Conservation (phyloP, 768 basidiomycete species). For the Mycena olivaceomarginata region DNA sequence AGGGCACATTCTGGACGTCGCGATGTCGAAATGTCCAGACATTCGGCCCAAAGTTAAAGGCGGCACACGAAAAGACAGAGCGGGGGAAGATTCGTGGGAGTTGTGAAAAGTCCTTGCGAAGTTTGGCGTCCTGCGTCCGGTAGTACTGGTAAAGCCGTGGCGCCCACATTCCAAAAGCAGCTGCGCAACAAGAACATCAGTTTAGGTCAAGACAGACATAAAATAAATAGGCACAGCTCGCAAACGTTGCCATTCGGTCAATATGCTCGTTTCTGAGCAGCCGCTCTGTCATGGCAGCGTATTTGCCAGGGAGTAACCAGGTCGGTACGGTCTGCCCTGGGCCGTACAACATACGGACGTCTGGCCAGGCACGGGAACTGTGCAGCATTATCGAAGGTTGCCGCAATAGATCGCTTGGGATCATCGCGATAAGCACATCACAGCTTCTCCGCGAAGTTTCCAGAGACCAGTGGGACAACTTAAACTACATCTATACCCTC, state of each 20-base stretch:
- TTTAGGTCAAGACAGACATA: not conserved
- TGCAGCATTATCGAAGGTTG: not conserved
- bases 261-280: constrained; percentile 22
- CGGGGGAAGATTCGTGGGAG: too few relatives aligned
- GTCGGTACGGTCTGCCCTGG: constrained; percentile 34
- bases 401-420: not conserved
- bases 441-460: not conserved
- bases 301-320: not conserved
- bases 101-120: too few relatives aligned
- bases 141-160: constrained; percentile 40
- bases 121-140: not conserved
- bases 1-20: constrained; percentile 45
- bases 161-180: constrained; percentile 38
- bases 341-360: too few relatives aligned
- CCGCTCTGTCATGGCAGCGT: not conserved
- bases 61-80: not conserved
- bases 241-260: constrained; percentile 40
- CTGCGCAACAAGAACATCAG: not conserved
- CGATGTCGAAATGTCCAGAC: constrained; percentile 44
- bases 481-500: not conserved
- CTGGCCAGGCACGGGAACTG: not conserved
- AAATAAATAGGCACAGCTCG: constrained; percentile 22
- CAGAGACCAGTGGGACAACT: not conserved
- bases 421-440: not conserved
- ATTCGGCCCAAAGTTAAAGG: constrained; percentile 54